phyloP scores from a whole-genome alignment of 106 monocot genomes.

The Dactylorhiza incarnata region DNA sequence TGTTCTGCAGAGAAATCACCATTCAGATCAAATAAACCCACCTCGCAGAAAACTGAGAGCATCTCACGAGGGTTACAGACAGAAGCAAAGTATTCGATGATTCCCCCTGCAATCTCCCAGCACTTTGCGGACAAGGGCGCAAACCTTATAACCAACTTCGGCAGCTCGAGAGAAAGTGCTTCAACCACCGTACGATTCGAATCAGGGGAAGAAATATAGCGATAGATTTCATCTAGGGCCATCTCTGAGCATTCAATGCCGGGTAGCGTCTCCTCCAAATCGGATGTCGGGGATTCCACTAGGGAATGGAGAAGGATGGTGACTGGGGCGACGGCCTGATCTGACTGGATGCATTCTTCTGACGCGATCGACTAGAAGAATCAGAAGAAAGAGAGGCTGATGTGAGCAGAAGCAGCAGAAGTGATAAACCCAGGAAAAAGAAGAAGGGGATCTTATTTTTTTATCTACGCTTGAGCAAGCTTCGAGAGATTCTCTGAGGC shows the following conservation, averaged over 20 bases:
- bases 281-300: conserved; percentile 17
- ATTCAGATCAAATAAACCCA: conserved; percentile 5
- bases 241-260: conserved; percentile 11
- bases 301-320: conserved; percentile 36
- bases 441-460: background rate
- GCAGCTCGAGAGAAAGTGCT: conserved; percentile 55
- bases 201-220: conserved; percentile 38
- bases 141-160: conserved; percentile 55
- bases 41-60: conserved; percentile 78
- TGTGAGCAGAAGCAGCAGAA: background rate
- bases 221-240: conserved; percentile 42
- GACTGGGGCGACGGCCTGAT: conserved; percentile 28
- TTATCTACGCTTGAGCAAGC: conserved; percentile 14
- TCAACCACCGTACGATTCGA: conserved; percentile 68
- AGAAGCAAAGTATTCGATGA: conserved; percentile 48
- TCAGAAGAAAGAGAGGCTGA: background rate
- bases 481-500: conserved; percentile 31
- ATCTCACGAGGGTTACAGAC: conserved; percentile 72
- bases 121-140: conserved; percentile 48
- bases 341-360: conserved; percentile 27
- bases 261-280: conserved; percentile 9
- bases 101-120: conserved; percentile 23
- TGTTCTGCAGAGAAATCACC: background rate
- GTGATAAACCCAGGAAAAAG: background rate
- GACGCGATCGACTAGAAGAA: conserved; percentile 14